phyloP scores from a whole-genome alignment of 805 yeast species.

The Metschnikowia santaceciliae region DNA sequence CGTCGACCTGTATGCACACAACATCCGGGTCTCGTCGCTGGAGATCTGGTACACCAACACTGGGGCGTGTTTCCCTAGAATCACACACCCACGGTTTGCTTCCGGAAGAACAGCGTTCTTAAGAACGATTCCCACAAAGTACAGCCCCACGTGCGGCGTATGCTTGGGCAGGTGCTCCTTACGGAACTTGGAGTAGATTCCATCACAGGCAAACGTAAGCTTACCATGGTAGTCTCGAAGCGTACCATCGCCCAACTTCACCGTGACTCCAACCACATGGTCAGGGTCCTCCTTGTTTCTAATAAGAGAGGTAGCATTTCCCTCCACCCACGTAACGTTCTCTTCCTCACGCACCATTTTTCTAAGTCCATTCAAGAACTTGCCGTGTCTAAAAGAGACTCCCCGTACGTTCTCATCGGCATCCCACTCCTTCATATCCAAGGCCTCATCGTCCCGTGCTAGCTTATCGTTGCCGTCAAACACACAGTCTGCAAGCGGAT shows the following conservation, averaged over 20 bases:
- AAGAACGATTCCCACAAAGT: constrained; percentile 81
- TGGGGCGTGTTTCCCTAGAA: constrained; percentile 84
- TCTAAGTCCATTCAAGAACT: constrained; percentile 74
- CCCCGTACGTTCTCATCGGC: constrained; percentile 59
- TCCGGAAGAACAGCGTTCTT: constrained; percentile 72
- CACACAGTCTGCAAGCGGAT: constrained; percentile 54
- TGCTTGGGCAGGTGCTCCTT: constrained; percentile 59
- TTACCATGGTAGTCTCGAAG: constrained; percentile 45
- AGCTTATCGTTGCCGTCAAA: constrained; percentile 56
- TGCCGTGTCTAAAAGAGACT: constrained; percentile 90
- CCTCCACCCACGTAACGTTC: constrained; percentile 77
- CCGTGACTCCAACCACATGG: constrained; percentile 74
- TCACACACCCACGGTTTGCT: constrained; percentile 81
- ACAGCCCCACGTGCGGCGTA: constrained; percentile 69
- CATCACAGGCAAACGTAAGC: constrained; percentile 81
- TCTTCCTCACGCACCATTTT: constrained; percentile 61
- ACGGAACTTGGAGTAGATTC: constrained; percentile 90
- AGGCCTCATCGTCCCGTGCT: constrained; percentile 39
- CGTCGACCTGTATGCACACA: constrained; percentile 78
- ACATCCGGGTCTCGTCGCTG: constrained; percentile 75
- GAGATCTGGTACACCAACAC: constrained; percentile 85
- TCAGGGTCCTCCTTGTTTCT: constrained; percentile 44
- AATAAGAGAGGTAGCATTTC: constrained; percentile 69
- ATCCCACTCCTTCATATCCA: constrained; percentile 53
- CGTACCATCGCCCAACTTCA: constrained; percentile 40